phyloP scores from a whole-genome alignment of 129 eudicot species.

The Gnaphalium uliginosum region DNA sequence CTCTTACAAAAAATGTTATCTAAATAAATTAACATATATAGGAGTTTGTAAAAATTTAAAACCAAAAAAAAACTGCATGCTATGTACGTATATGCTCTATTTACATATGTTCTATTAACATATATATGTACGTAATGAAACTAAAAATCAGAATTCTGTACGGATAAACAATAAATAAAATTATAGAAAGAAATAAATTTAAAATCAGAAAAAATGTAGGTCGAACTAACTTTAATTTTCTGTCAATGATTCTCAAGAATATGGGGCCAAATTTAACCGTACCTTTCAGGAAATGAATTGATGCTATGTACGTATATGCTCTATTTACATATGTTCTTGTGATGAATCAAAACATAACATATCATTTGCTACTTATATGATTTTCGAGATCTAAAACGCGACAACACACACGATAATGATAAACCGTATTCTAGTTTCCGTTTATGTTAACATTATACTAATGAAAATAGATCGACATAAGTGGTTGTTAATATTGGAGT shows the following conservation, averaged over 20 bases:
- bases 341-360: background rate
- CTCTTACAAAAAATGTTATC: too few species aligned
- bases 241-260: conserved; percentile 6
- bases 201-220: background rate
- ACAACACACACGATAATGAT: background rate
- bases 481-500: too few species aligned
- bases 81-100: too few species aligned
- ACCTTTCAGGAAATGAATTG: background rate
- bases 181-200: too few species aligned
- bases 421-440: background rate
- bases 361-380: background rate
- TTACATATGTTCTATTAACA: too few species aligned
- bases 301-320: conserved; percentile 23
- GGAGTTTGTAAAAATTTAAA: too few species aligned
- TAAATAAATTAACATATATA: too few species aligned
- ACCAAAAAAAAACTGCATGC: too few species aligned
- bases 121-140: too few species aligned
- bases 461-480: too few species aligned
- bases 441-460: background rate
- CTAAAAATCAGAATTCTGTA: too few species aligned
- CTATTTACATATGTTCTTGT: conserved; percentile 3
- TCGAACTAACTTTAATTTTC: background rate
- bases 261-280: conserved; percentile 14
- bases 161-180: background rate
- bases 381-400: background rate